Base-by-base conservation (phyloP, 257 asterid genomes). In the Salvia hispanica region DNA sequence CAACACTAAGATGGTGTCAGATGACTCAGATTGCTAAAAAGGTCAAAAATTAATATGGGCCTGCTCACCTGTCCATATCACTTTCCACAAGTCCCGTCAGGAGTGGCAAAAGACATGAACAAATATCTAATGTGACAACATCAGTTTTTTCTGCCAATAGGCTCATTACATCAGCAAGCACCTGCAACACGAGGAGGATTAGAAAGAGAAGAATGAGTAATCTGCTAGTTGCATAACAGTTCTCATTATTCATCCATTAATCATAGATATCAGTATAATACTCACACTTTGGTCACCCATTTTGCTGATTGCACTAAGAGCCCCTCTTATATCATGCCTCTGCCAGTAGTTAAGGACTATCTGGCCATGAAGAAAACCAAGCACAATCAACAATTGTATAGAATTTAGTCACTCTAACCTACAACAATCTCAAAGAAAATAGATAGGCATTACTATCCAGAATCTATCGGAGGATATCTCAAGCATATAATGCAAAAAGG, bases 271-370 rank as follows among this genome's bases (percentile, higher is more conserved):
- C 70, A 61, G 31, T 21, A 67, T 42, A 57, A 71, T 16, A 77
- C 96, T 84, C 86, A 93, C 99, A 57, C 87, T 89, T 69, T 81
- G 85, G 80, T 94, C 97, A 4, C 80, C 85, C 96, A 94, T 84
- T 85, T 85, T 87, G 85, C 85, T 81, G 81, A 84, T 77, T 25
- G 88, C 82, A 74, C 77, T 72, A 45, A 94, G 73, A 58, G 95
- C 96, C 67, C 96, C 96, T 80, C 81, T 91, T 67, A 91, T 77
- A 84, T 94, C 97, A 77, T 82, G 89, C 71, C 99, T 82, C 76
- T 58, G 91, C 96, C 97, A 94, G 83, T 77, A 82, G 74, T 62
- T 81, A 52, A 76, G 82, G 81, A 88, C 86, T 66, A 85, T 84
- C 99, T 94, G 89, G 82, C 62, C 62, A 76, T 42, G 67, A 55